A percentile compares a stretch with the other conserved stretches of the same genome.
Evolutionary conservation across 345 rosid genomes (phyloP).

Genomic region (Mercurialis annua): DNA sequence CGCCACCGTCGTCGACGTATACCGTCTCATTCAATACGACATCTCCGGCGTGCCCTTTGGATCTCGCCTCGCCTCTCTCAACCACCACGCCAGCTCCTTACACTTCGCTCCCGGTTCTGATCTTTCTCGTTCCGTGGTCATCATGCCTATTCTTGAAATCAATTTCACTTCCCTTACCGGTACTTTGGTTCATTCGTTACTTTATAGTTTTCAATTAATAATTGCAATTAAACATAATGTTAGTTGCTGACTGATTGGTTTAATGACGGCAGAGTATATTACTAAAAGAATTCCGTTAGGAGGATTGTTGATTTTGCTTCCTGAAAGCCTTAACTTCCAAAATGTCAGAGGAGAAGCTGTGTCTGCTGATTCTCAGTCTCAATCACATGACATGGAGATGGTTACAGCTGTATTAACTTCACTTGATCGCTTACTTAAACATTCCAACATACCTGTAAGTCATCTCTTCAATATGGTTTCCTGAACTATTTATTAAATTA

Average conservation of each 20-base stretch:
- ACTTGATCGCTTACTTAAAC: conserved; percentile 70
- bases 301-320: conserved; percentile 84
- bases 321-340: conserved; percentile 55
- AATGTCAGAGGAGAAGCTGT: conserved; percentile 29
- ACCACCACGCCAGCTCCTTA: conserved; percentile 84
- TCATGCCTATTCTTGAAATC: conserved; percentile 75
- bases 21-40: conserved; percentile 94
- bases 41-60: conserved; percentile 87
- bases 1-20: conserved; percentile 92
- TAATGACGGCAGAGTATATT: conserved; percentile 53
- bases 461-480: neutral
- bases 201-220: neutral
- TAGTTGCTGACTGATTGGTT: too few species aligned
- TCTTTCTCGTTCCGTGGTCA: conserved; percentile 83
- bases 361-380: too few species aligned
- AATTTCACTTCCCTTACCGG: conserved; percentile 67
- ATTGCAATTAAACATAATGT: too few species aligned
- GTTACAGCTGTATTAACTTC: conserved; percentile 46
- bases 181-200: conserved; percentile 12
- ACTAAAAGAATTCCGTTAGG: conserved; percentile 67
- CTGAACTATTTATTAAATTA: neutral
- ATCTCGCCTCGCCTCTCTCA: conserved; percentile 85
- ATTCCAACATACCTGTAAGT: conserved; percentile 83
- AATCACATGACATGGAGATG: conserved; percentile 34
- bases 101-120: conserved; percentile 74